phyloP scores from a whole-genome alignment of 306 rosid species.

The Trichosanthes cucumerina region DNA sequence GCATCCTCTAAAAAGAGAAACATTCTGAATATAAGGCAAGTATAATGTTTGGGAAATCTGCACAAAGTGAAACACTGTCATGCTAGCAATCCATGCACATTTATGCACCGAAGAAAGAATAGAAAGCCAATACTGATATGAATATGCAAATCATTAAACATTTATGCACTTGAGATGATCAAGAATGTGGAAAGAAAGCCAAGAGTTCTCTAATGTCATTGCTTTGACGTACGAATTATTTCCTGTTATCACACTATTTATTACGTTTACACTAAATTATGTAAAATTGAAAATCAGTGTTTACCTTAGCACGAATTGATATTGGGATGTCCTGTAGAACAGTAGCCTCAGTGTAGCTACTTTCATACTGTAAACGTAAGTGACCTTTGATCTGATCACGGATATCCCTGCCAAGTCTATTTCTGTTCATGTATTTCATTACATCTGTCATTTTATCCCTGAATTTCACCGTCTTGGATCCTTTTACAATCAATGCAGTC shows the following conservation, averaged over 20 bases:
- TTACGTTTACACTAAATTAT: background rate
- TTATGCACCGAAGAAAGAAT: background rate
- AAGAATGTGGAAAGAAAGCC: background rate
- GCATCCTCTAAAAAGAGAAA: constrained; percentile 65
- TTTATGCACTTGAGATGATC: no score
- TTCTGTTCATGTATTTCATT: constrained; percentile 82
- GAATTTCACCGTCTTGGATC: constrained; percentile 86
- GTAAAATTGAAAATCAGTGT: background rate
- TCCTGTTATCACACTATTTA: background rate
- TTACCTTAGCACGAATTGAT: constrained; percentile 83
- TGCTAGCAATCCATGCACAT: background rate
- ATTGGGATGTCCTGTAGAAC: constrained; percentile 77
- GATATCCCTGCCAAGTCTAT: constrained; percentile 66
- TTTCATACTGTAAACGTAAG: constrained; percentile 78
- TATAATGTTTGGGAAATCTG: constrained; percentile 84
- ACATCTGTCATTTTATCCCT: constrained; percentile 93
- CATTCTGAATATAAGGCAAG: constrained; percentile 45
- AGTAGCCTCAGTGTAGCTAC: constrained; percentile 82
- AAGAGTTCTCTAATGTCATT: background rate
- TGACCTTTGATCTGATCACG: constrained; percentile 93
- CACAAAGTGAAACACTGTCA: constrained; percentile 11
- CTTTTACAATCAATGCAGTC: constrained; percentile 98
- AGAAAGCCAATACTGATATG: background rate
- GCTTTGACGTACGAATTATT: background rate
- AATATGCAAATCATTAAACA: background rate